Evolutionary conservation across 352 stramenopile species (phyloP).

Genomic region (Phytophthora pinifolia): DNA sequence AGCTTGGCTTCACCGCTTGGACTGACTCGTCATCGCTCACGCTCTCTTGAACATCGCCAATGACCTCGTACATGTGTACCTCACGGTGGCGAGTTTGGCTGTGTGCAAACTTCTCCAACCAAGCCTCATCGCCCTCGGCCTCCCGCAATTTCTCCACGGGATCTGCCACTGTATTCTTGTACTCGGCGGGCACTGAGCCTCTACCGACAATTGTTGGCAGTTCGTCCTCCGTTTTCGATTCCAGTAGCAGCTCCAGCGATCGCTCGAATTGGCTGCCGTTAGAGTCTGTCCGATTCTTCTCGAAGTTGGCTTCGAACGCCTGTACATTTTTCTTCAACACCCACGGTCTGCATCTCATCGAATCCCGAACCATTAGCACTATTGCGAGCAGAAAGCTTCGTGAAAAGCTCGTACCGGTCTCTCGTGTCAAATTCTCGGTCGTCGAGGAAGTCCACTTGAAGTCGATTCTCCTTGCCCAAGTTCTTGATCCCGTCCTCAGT

Average conservation of each 20-base stretch:
- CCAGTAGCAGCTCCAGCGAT: constrained; percentile 13
- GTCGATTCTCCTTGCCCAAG: constrained; percentile 28
- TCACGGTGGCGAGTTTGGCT: constrained; percentile 19
- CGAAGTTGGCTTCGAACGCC: constrained; percentile 16
- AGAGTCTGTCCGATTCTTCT: constrained; percentile 17
- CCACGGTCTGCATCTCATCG: constrained; percentile 5
- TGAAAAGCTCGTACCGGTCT: constrained; percentile 8
- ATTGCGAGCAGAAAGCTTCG: no score
- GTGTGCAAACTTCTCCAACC: constrained; percentile 20
- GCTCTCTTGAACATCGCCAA: constrained; percentile 5
- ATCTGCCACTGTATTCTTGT: constrained; percentile 1
- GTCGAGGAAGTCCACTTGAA: constrained; percentile 61
- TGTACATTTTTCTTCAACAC: constrained; percentile 22
- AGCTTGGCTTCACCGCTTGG: no score
- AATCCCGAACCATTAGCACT: no score
- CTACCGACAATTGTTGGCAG: constrained; percentile 22
- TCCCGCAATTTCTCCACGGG: constrained; percentile 12
- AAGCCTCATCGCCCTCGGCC: constrained; percentile 18
- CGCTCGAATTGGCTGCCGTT: constrained; percentile 29
- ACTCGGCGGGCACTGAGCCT: constrained; percentile 18
- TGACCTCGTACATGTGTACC: constrained; percentile 17
- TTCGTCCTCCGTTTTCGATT: constrained; percentile 12
- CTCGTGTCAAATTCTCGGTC: constrained; percentile 30
- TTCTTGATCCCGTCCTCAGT: constrained; percentile 31
- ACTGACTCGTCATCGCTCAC: background rate